Evolutionary conservation across 441 rosid species (phyloP), one percentile per base, ranked within the genome.

Genomic region (Croton laevigatus): DNA sequence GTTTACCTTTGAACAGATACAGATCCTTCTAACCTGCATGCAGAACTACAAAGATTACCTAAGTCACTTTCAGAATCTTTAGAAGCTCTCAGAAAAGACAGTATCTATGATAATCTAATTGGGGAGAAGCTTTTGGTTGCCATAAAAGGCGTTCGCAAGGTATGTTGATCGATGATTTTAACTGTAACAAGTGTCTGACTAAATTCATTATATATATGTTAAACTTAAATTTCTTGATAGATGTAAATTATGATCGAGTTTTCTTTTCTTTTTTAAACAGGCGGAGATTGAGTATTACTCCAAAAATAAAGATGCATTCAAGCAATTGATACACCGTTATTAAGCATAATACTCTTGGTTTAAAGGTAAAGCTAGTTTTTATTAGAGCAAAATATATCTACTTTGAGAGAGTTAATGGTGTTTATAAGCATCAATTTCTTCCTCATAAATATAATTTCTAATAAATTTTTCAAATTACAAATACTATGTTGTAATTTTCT

Each of bases 61-160:
- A 9, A 17, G 57, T 77, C 93, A 45, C 96, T 95, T 20, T 69
- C 84, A 1, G 96, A 91, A 74, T 85, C 98, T 65, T 70, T 95
- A 63, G 87, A 85, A 81, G 93, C 96, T 75, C 83, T 93, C 14
- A 69, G 76, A 60, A 83, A 86, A 66, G 90, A 93, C 72, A n/a
- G 69, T 54, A 64, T 84, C 20, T 68, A 91, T 71, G 87, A 80
- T 27, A 88, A 88, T 34, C 49, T 93, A 20, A 75, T 95, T 7
- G 98, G 99, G 23, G 80, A 85, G 78, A 88, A 85, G 79, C 91
- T 93, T 80, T 22, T 88, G 78, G 85, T 76, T 45, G 96, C 91
- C 54, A 81, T 95, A 58, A 88, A 77, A 75, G 98, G 88, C 69
- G 82, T 95, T 51, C 95, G 98, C 62, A 95, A 95, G 97, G 98